phyloP scores from a whole-genome alignment of 371 early-diverging fungal genomes.

The Mycotypha africana region DNA sequence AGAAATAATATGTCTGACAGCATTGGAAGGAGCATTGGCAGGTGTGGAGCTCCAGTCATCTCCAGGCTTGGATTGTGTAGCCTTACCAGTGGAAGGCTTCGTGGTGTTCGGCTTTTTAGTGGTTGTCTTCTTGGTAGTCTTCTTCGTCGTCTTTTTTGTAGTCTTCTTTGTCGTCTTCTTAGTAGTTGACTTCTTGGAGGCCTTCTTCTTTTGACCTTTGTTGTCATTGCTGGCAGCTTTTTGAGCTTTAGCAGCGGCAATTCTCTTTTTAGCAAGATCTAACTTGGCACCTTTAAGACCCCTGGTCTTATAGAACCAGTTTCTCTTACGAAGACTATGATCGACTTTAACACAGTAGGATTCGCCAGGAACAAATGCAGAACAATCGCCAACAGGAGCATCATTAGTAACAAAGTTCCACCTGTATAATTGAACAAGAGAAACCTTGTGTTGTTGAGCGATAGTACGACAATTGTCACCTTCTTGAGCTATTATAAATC shows the following conservation, averaged over 20 bases:
- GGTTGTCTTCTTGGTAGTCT: constrained; percentile 11
- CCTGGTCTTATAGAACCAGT: constrained; percentile 23
- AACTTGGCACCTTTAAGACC: constrained; percentile 18
- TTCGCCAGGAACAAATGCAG: constrained; percentile 3
- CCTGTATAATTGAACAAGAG: constrained; percentile 1
- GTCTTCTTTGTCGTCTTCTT: constrained; percentile 25
- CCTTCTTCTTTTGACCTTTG: constrained; percentile 16
- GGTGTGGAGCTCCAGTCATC: constrained; percentile 21
- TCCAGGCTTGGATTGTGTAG: constrained; percentile 19
- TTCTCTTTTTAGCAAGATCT: constrained; percentile 19
- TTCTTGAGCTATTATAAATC: constrained; percentile 4
- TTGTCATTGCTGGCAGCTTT: too few species aligned
- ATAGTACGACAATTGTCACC: constrained; percentile 15
- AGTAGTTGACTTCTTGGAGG: constrained; percentile 21
- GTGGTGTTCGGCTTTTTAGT: constrained; percentile 8
- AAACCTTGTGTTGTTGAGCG: constrained; percentile 2
- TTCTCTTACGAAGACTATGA: constrained; percentile 9
- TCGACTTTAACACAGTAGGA: constrained; percentile 13
- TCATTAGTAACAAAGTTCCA: constrained; percentile 10
- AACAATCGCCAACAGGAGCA: constrained; percentile 5
- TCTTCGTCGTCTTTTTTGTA: constrained; percentile 15
- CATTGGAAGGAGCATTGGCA: constrained; percentile 19
- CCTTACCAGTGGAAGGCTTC: constrained; percentile 3
- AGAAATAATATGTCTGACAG: constrained; percentile 25
- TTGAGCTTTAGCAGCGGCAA: constrained; percentile 14